These are phyloP conservation scores for Wallacemonas collosoma DNA, from an alignment of 208 protist genomes.

Conservation along the genomic window DNA sequence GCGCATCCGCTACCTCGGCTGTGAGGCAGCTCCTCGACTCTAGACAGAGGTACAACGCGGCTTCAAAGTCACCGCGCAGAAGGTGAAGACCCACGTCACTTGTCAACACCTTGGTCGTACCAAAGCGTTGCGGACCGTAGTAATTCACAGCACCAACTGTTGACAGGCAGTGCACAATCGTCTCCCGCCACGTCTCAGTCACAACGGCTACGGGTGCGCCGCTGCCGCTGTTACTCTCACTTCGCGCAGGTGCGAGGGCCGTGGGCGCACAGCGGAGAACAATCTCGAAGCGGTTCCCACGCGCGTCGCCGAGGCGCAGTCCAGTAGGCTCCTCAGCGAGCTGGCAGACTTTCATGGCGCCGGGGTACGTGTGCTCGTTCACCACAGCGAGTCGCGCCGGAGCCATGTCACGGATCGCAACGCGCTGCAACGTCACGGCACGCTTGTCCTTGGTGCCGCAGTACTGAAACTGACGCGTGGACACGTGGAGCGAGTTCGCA, in stretches of 20 bases:
- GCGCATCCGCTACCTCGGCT: slow-evolving; percentile 42
- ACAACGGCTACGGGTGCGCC: not conserved
- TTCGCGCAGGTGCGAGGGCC: not conserved
- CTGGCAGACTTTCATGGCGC: slow-evolving; percentile 78
- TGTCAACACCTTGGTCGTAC: slow-evolving; percentile 90
- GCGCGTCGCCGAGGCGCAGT: slow-evolving; percentile 84
- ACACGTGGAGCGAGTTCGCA: slow-evolving; percentile 58
- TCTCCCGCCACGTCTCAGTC: slow-evolving; percentile 17
- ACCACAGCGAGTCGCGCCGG: slow-evolving; percentile 57
- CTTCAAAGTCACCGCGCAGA: slow-evolving; percentile 69
- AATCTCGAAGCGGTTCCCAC: slow-evolving; percentile 94
- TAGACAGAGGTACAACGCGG: slow-evolving; percentile 76
- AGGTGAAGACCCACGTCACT: slow-evolving; percentile 88
- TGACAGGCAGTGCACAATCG: slow-evolving; percentile 32
- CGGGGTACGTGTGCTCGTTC: slow-evolving; percentile 60
- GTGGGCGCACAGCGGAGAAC: slow-evolving; percentile 52
- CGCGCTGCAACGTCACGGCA: slow-evolving; percentile 92
- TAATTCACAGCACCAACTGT: slow-evolving; percentile 93
- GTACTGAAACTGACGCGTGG: slow-evolving; percentile 77
- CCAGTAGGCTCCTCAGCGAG: slow-evolving; percentile 58
- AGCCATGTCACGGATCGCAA: slow-evolving; percentile 72
- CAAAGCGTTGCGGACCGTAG: slow-evolving; percentile 96
- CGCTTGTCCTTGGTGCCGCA: slow-evolving; percentile 97
- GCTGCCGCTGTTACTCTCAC: not conserved
- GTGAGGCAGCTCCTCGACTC: slow-evolving; percentile 59